Evolutionary conservation across 345 rosid genomes (phyloP), one percentile per base, ranked within the genome.

Genomic region (Arabis alpina): DNA sequence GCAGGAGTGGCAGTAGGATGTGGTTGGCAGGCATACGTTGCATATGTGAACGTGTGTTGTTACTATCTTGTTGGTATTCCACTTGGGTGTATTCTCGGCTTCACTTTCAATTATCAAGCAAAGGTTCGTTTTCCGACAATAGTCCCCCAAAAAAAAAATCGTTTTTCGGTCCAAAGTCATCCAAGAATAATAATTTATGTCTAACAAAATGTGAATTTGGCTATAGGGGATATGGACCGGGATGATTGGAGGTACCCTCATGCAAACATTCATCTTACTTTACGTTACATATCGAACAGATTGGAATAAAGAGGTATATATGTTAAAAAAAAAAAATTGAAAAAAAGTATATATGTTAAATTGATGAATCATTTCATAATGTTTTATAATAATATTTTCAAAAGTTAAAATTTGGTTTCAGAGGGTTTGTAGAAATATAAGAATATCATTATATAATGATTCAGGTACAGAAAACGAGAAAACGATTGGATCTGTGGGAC

Each of bases 1-100:
- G 62, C 41, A 88, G 89, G 94, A 13, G 91, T 86, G 80, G 91
- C 94, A 2, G 88, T 88, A 39, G 94, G 94, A 19, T 83, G 94
- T 49, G 94, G 91, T 75, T 88, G 94, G 89, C 94, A 86, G 62
- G 73, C 88, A 7, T 83, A 76, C 42, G 89, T 88, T 34, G 91
- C 94, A 1, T 82, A 83, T 47, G 89, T 86, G 13, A 88, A 88
- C 8, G 74, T 88, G 1, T 88, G 82, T 28, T 86, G 91, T 43
- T 88, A 86, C 61, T 86, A 88, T 63, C 3, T 81, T 5, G 66
- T 84, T 49, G 91, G 94, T 14, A 63, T 88, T 61, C 91, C 91
- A 0, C 1, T 59, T 77, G 95, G 82, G 0, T 83, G 79, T 67
- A 0, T 88, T 73, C 83, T 86, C 24, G 95, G 95, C 10, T 86